Percentiles rank a stretch among this genome's conserved stretches.
phyloP scores from a whole-genome alignment of 1,284 basidiomycete genomes.

The Omphalotus olearius region DNA sequence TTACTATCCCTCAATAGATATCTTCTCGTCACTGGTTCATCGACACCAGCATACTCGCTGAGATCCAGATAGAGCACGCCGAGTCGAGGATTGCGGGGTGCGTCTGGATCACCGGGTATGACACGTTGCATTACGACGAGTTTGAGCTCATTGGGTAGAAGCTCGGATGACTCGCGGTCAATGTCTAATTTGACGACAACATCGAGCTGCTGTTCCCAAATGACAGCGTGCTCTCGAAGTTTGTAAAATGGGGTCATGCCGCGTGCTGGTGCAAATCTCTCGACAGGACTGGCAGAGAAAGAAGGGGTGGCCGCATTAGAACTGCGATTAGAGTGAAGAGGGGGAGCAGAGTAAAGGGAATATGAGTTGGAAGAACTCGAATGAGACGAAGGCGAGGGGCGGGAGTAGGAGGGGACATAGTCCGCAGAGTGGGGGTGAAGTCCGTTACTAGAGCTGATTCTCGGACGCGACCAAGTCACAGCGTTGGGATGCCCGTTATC shows the following conservation, averaged over 20 bases:
- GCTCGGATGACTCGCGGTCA: conserved; percentile 44
- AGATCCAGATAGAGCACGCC: conserved; percentile 69
- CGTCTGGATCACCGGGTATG: conserved; percentile 45
- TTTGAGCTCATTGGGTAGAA: conserved; percentile 59
- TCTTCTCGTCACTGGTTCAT: conserved; percentile 59
- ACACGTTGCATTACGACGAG: conserved; percentile 65
- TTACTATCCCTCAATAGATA: conserved; percentile 74
- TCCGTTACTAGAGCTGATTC: conserved; percentile 6
- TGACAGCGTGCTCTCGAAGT: conserved; percentile 57
- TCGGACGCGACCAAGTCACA: too few species aligned
- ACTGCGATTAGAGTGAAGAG: conserved; percentile 4
- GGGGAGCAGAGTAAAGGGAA: conserved; percentile 24
- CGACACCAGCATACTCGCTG: conserved; percentile 65
- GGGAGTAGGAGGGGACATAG: conserved; percentile 18
- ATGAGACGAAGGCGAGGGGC: not conserved
- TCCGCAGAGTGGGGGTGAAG: conserved; percentile 18
- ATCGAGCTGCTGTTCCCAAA: conserved; percentile 53
- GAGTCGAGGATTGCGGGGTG: conserved; percentile 53
- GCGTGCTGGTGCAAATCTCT: conserved; percentile 33
- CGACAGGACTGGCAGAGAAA: conserved; percentile 5
- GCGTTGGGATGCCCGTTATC: conserved; percentile 11
- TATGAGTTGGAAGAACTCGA: conserved; percentile 13
- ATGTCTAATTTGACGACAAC: conserved; percentile 62
- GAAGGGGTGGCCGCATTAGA: conserved; percentile 1
- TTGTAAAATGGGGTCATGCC: conserved; percentile 54